Evolutionary conservation across 2,329 filamentous ascomycete genomes (phyloP), one percentile per base, ranked within the genome.

Genomic region (Paecilomyces sp.): DNA sequence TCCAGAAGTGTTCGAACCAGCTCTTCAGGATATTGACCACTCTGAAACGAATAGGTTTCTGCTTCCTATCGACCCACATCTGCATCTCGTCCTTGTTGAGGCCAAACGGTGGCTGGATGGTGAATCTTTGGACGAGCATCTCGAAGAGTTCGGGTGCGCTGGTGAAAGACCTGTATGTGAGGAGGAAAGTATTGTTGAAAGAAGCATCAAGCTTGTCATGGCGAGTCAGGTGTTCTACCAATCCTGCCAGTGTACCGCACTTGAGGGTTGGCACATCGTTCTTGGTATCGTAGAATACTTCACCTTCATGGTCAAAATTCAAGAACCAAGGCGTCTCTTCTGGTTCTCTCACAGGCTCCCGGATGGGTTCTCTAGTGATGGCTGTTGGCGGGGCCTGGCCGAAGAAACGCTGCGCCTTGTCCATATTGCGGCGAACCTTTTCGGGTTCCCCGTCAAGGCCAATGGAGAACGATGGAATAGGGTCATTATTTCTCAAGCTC

Each of bases 1-100:
- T 97, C 94, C 94, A 99, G 74, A 94, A 97, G 67, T 89, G 92
- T 72, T 97, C 94, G 66, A 99, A 94, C 94, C 94, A 99, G 76
- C 87, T 95, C 82, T 97, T 97, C 55, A 99, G 79, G 64, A 97
- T 97, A 70, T 97, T 99, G 64, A 99, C 92, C 1, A 99, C 92
- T 51, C 94, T 87, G 79, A 99, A 96, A 36, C 94, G 86, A 62
- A 97, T 97, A 4, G 91, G 89, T 71, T 95, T 97, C 74, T 97
- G 94, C 78, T 99, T 99, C 71, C 88, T 88, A 72, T 96, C 91
- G 36, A 90, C 86, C 94, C 94, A 99, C 31, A 85, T 81, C 58
- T 96, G 90, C 67, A 90, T 91, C 64, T 97, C 92, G 47, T 83
- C 77, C 58, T 85, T 83, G 8, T 80, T 85, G 56, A 99, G 79